Evolutionary conservation across 495 filamentous ascomycete species (phyloP).

Genomic region (Penicillium salamii): DNA sequence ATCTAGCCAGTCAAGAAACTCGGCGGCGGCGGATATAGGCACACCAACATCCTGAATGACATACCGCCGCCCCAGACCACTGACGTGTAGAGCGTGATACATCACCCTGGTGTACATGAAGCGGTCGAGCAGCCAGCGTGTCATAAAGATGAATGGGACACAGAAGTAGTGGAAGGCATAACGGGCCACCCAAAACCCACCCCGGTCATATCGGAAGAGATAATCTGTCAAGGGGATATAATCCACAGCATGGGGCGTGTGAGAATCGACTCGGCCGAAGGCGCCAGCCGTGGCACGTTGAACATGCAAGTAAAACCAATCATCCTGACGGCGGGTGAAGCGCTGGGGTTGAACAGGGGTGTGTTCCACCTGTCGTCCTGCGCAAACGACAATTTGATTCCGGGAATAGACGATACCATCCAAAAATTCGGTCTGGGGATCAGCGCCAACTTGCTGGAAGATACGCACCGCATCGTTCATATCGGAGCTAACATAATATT

Average conservation of each 20-base stretch:
- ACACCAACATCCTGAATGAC: constrained; percentile 59
- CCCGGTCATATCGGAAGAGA: constrained; percentile 62
- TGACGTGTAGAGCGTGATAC: constrained; percentile 55
- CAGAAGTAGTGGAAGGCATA: constrained; percentile 55
- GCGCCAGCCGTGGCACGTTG: constrained; percentile 11
- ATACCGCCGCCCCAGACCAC: constrained; percentile 42
- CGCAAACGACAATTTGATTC: constrained; percentile 45
- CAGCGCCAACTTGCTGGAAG: constrained; percentile 27
- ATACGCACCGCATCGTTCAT: constrained; percentile 39
- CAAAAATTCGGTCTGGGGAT: constrained; percentile 49
- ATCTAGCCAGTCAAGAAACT: constrained; percentile 49
- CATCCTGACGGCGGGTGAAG: constrained; percentile 50
- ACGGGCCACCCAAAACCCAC: constrained; percentile 55
- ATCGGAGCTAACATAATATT: constrained; percentile 40
- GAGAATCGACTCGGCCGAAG: neutral
- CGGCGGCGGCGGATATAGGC: constrained; percentile 39
- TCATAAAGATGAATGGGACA: constrained; percentile 52
- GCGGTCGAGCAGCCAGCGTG: constrained; percentile 49
- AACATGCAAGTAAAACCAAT: constrained; percentile 61
- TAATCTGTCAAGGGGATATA: constrained; percentile 56
- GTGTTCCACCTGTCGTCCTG: constrained; percentile 41
- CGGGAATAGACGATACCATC: constrained; percentile 52
- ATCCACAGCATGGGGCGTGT: constrained; percentile 25
- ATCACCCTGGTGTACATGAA: constrained; percentile 56
- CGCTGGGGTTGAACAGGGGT: constrained; percentile 19